Evolutionary conservation across 2,329 filamentous ascomycete genomes (phyloP), one percentile per base, ranked within the genome.

Genomic region (Blumeria graminis): DNA sequence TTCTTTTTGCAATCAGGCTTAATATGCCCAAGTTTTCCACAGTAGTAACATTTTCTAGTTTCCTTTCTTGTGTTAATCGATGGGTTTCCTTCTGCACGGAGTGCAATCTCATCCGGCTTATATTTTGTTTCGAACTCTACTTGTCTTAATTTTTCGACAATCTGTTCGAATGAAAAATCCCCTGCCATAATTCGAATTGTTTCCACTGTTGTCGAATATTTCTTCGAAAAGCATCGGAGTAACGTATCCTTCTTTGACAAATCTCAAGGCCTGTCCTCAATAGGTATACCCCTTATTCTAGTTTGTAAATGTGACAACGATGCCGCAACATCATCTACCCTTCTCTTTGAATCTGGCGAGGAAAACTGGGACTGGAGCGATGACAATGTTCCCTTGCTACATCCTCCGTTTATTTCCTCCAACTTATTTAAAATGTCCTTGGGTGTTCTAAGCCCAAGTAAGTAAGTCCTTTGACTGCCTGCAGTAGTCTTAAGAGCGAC

Each of bases 1-100:
- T 33, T 55, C 18, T 55, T 55, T 33, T 18, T 55, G 16, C 35
- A 55, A 28, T 55, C 52, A 28, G 36, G 52, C 11, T 55, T 55
- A 6, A 41, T 55, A 6, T 43, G 52, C 3, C 36, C 36, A 28
- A 39, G 14, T 55, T 55, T 55, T 33, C 35, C 52, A 8, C 52
- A 55, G 34, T 41, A 33, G 36, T 41, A 55, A 33, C 36, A 55
- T n/a, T 55, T 43, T 41, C 52, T 11, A 28, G 35, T 55, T 13
- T 43, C 52, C 18, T 33, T 33, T 34, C 35, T 51, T 2, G 34
- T 38, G 32, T 18, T 16, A 39, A 10, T 36, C 8, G 3, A 36
- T 18, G 6, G n/a, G 1, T 16, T n/a, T 9, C n/a, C n/a, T 14
- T 55, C n/a, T 22, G 18, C 52, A 4, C 11, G 18, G 10, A 55